Percentiles rank a stretch among this genome's conserved stretches.
These are phyloP conservation scores for Pulveroboletus sp. DNA, from an alignment of 768 basidiomycete genomes.

Conservation along the genomic window DNA sequence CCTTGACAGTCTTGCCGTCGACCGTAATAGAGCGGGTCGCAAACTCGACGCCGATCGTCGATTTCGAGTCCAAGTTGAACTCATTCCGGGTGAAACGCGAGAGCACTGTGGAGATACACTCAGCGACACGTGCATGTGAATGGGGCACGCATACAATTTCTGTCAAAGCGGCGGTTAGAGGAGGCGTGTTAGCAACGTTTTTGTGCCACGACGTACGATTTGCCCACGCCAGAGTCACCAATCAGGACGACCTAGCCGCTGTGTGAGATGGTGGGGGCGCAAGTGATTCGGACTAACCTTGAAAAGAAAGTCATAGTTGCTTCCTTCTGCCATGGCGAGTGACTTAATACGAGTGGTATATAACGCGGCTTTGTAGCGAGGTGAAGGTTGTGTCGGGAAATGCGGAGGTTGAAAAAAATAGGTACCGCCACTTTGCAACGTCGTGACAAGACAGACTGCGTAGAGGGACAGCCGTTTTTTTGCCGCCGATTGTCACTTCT, in stretches of 20 bases:
- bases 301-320: constrained; percentile 99
- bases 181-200: not conserved
- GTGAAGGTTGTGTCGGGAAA: not conserved
- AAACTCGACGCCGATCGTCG: constrained; percentile 99
- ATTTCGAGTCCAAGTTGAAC: constrained; percentile 99
- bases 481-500: no score
- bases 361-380: constrained; percentile 5
- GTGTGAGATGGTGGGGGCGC: not conserved
- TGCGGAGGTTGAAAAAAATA: constrained; percentile 31
- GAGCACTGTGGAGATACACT: constrained; percentile 61
- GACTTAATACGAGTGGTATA: constrained; percentile 3
- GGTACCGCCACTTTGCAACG: no score
- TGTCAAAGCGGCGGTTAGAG: constrained; percentile 7
- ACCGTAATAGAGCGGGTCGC: constrained; percentile 93
- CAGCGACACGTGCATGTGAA: not conserved
- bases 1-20: constrained; percentile 96
- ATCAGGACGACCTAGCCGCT: constrained; percentile 95
- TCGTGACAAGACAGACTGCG: constrained; percentile 49
- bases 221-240: constrained; percentile 98
- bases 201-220: constrained; percentile 74
- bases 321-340: constrained; percentile 77
- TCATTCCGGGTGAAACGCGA: constrained; percentile 99
- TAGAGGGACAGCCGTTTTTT: constrained; percentile 52
- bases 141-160: constrained; percentile 32
- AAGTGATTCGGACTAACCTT: constrained; percentile 55